Evolutionary conservation across 768 basidiomycete species (phyloP).

Genomic region (Pulveroboletus sp.): DNA sequence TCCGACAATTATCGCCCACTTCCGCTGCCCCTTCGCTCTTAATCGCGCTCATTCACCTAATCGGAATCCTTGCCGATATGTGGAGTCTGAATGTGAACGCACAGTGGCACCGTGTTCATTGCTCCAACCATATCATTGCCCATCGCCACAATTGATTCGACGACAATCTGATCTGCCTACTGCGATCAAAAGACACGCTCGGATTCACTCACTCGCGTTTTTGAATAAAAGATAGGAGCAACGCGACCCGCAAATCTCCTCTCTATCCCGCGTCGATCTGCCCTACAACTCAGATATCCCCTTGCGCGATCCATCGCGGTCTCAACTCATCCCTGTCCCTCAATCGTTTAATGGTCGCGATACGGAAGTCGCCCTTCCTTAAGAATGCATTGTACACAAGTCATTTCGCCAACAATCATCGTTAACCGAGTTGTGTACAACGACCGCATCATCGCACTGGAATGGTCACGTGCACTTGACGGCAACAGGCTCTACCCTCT

Average conservation of each 20-base stretch:
- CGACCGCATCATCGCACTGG: conserved; percentile 3
- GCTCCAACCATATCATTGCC: conserved; percentile 6
- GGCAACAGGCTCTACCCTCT: neutral
- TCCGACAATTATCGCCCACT: neutral
- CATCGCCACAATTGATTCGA: conserved; percentile 9
- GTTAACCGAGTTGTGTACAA: conserved; percentile 10
- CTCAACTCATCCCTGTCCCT: conserved; percentile 6
- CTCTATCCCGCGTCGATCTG: conserved; percentile 16
- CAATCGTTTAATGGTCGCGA: neutral
- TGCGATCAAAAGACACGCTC: conserved; percentile 14
- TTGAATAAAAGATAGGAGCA: conserved; percentile 13
- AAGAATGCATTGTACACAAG: neutral
- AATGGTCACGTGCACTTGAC: conserved; percentile 3
- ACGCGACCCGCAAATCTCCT: conserved; percentile 6
- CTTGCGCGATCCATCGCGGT: conserved; percentile 24
- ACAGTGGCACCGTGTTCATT: conserved; percentile 2
- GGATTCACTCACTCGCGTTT: neutral
- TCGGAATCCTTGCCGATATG: neutral
- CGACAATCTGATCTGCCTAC: conserved; percentile 22
- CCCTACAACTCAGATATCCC: neutral
- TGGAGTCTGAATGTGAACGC: neutral
- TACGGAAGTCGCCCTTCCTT: conserved; percentile 3
- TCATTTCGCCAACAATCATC: neutral
- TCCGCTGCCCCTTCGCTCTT: neutral
- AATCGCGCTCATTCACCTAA: conserved; percentile 1